Conservation (phyloP, 2,329 filamentous ascomycete species). For the Microdochium bolleyi region DNA sequence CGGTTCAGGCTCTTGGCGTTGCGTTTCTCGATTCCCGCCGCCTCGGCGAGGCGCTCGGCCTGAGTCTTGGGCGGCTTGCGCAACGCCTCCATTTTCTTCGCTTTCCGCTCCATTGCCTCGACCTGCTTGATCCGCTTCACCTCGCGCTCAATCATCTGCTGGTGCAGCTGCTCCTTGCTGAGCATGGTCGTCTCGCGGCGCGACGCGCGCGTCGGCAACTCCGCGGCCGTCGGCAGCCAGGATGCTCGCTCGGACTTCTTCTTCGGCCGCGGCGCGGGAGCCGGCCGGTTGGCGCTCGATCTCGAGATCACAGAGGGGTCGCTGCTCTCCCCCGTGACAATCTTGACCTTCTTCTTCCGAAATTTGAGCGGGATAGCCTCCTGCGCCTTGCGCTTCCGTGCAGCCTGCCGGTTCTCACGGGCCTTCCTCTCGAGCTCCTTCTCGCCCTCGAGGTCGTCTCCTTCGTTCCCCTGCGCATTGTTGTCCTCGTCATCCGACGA, state of each 20-base stretch:
- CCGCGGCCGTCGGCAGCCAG: constrained; percentile 47
- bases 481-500: constrained; percentile 78
- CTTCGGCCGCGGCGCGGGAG: constrained; percentile 19
- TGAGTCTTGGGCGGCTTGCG: constrained; percentile 82
- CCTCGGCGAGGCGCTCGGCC: constrained; percentile 74
- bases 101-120: constrained; percentile 57
- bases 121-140: constrained; percentile 63
- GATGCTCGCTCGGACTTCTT: constrained; percentile 53
- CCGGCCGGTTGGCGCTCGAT: constrained; percentile 16
- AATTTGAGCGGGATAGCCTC: constrained; percentile 64
- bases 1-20: constrained; percentile 87
- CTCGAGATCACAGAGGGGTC: constrained; percentile 22
- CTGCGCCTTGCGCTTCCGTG: constrained; percentile 72
- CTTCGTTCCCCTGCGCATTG: constrained; percentile 55
- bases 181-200: constrained; percentile 48
- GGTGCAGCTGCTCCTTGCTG: constrained; percentile 55
- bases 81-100: constrained; percentile 62
- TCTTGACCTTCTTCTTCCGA: constrained; percentile 64
- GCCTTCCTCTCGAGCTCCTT: constrained; percentile 75
- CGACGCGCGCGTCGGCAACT: constrained; percentile 51
- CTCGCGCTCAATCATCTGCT: constrained; percentile 68
- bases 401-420: constrained; percentile 57
- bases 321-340: constrained; percentile 44
- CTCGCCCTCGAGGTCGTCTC: constrained; percentile 76
- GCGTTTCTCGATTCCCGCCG: constrained; percentile 71